phyloP scores from a whole-genome alignment of 345 rosid species.

The Eucalyptus polybractea region DNA sequence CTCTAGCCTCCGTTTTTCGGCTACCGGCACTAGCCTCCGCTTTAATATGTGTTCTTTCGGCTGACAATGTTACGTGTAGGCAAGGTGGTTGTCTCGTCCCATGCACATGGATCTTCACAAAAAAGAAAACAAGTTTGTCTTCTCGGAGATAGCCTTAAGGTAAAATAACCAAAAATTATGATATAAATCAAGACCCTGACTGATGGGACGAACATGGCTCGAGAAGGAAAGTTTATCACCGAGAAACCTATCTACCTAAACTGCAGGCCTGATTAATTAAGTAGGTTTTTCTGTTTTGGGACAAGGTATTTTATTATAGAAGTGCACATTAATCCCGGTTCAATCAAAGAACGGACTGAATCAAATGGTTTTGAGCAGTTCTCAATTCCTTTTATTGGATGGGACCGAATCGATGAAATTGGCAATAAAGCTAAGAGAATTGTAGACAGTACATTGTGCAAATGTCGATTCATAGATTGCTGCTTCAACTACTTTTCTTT shows the following conservation, averaged over 20 bases:
- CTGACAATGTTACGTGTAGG: background rate
- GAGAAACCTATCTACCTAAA: background rate
- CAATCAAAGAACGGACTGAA: too few relatives aligned
- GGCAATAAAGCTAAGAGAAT: background rate
- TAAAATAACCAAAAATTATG: background rate
- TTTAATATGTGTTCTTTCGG: background rate
- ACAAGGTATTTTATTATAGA: background rate
- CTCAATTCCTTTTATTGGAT: background rate
- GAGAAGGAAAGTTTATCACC: background rate
- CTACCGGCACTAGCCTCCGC: background rate
- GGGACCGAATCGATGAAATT: background rate
- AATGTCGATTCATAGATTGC: background rate
- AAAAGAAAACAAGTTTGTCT: background rate
- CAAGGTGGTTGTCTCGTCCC: background rate
- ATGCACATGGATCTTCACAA: background rate
- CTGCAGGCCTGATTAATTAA: background rate
- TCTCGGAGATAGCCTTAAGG: background rate
- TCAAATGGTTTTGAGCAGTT: background rate
- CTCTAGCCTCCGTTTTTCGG: background rate
- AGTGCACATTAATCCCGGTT: background rate
- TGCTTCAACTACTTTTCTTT: background rate
- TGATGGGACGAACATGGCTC: background rate
- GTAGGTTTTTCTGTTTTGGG: background rate
- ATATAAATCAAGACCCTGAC: background rate
- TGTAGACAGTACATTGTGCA: background rate